Conservation (phyloP, 1,284 basidiomycete genomes). For the Agroathelia rolfsii region DNA sequence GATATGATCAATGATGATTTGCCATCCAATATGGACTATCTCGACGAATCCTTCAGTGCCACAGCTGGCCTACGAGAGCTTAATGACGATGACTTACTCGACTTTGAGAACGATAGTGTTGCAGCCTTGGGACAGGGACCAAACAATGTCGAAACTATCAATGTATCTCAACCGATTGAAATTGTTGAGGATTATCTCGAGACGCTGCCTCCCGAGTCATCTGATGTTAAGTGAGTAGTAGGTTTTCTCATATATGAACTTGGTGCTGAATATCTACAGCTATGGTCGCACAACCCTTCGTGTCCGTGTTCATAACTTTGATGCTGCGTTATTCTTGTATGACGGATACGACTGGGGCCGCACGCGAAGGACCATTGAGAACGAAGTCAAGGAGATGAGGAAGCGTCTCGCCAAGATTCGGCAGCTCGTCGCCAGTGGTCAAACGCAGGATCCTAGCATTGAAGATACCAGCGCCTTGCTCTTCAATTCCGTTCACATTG, state of each 20-base stretch:
- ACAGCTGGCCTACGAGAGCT: constrained; percentile 68
- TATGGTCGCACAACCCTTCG: constrained; percentile 38
- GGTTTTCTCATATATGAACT: constrained; percentile 12
- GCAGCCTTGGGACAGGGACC: too few species aligned
- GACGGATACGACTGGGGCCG: constrained; percentile 91
- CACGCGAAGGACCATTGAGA: constrained; percentile 82
- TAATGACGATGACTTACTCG: constrained; percentile 60
- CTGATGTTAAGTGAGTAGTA: constrained; percentile 38
- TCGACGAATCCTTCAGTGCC: constrained; percentile 73
- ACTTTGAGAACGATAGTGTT: constrained; percentile 47
- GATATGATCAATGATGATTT: constrained; percentile 91
- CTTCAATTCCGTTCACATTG: constrained; percentile 91
- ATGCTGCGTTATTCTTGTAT: constrained; percentile 66
- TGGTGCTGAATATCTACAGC: constrained; percentile 19
- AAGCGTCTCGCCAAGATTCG: constrained; percentile 82
- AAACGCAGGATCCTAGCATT: constrained; percentile 73
- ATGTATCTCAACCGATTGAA: constrained; percentile 57
- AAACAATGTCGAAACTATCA: constrained; percentile 89
- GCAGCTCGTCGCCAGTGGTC: constrained; percentile 89
- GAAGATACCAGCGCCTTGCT: constrained; percentile 75
- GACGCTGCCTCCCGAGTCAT: constrained; percentile 45
- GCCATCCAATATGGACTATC: constrained; percentile 80
- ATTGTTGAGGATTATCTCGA: constrained; percentile 70
- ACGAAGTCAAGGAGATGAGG: constrained; percentile 82
- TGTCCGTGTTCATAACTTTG: constrained; percentile 50